phyloP scores from a whole-genome alignment of 2,329 filamentous ascomycete genomes.

The Penicillium freii region DNA sequence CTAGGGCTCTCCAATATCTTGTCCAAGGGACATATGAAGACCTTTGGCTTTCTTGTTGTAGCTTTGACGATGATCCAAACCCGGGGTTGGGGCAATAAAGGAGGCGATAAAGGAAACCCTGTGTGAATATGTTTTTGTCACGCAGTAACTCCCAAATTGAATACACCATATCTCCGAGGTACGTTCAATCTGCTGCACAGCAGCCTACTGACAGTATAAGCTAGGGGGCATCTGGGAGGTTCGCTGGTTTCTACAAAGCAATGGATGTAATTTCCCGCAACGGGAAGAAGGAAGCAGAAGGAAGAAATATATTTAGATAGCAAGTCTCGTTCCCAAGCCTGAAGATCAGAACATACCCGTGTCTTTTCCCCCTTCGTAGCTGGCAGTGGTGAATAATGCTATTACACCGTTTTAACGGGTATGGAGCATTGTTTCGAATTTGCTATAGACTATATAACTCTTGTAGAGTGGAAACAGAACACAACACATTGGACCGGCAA shows the following conservation, averaged over 20 bases:
- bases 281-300: background rate
- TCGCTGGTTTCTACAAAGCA: background rate
- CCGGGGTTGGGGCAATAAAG: no score
- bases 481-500: background rate
- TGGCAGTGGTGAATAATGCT: background rate
- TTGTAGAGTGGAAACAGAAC: background rate
- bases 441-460: no score
- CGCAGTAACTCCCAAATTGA: no score
- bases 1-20: no score
- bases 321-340: background rate
- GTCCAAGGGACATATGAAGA: no score
- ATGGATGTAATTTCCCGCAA: background rate
- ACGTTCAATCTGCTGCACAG: no score
- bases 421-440: background rate
- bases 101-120: no score
- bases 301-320: background rate
- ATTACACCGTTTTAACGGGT: background rate
- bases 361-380: background rate
- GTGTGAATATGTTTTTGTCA: no score
- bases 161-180: no score
- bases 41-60: no score
- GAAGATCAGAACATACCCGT: background rate
- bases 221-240: background rate
- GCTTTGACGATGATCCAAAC: no score
- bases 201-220: no score